A percentile compares a stretch with the other conserved stretches of the same genome.
Evolutionary conservation across 2,329 filamentous ascomycete genomes (phyloP).

Genomic region (Aspergillus ochraceus): DNA sequence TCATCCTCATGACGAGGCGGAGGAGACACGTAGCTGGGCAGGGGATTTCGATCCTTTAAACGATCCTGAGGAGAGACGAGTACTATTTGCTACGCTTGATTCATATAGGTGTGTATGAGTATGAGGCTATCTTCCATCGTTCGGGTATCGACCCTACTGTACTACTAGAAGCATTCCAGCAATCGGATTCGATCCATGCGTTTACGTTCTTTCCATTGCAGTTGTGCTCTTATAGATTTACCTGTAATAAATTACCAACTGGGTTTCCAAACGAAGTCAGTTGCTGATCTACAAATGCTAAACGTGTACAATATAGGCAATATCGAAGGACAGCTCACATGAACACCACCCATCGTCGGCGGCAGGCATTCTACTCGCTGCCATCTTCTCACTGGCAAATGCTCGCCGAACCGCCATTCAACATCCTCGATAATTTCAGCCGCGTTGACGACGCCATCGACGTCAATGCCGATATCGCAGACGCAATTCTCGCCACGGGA

Average conservation of each 20-base stretch:
- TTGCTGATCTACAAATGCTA: slow-evolving; percentile 5
- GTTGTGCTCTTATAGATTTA: neutral
- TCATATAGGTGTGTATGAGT: slow-evolving; percentile 74
- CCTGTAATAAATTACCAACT: no score
- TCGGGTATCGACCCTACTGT: neutral
- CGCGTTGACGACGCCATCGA: slow-evolving; percentile 86
- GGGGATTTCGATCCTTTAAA: slow-evolving; percentile 65
- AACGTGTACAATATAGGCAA: slow-evolving; percentile 58
- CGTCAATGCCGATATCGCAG: slow-evolving; percentile 78
- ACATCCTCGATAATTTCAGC: slow-evolving; percentile 74
- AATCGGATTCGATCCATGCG: neutral
- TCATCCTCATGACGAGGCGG: slow-evolving; percentile 12
- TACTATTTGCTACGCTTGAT: slow-evolving; percentile 79
- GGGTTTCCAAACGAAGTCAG: neutral
- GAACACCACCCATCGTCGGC: slow-evolving; percentile 85
- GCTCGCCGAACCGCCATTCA: slow-evolving; percentile 78
- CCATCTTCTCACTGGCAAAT: slow-evolving; percentile 81
- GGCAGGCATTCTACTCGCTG: slow-evolving; percentile 90
- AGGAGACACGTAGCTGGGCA: slow-evolving; percentile 49
- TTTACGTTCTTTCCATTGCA: neutral
- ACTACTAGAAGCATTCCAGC: neutral
- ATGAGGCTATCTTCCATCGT: neutral
- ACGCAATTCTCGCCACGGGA: slow-evolving; percentile 71
- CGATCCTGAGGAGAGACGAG: slow-evolving; percentile 77
- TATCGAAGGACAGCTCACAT: slow-evolving; percentile 84